A percentile compares a stretch with the other conserved stretches of the same genome.
Evolutionary conservation across 495 filamentous ascomycete genomes (phyloP).

Genomic region (Penicillium silybi): DNA sequence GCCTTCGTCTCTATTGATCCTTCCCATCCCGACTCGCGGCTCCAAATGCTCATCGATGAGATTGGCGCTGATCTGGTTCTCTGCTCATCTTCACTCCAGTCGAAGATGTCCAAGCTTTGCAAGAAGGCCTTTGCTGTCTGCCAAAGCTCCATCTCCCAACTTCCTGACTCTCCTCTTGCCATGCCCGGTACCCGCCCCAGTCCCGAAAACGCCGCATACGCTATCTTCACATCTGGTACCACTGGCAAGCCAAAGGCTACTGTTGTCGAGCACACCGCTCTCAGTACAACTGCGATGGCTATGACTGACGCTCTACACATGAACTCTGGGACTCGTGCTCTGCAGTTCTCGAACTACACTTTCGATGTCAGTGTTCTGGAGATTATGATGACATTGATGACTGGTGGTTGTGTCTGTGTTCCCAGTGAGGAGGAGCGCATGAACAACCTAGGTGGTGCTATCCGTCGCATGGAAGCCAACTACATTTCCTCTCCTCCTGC

Average conservation of each 20-base stretch:
- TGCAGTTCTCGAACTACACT: slow-evolving; percentile 67
- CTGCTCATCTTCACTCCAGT: slow-evolving; percentile 30
- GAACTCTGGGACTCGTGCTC: slow-evolving; percentile 48
- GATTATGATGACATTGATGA: slow-evolving; percentile 60
- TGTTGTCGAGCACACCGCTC: slow-evolving; percentile 40
- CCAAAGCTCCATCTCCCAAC: slow-evolving; percentile 23
- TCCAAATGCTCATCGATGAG: slow-evolving; percentile 51
- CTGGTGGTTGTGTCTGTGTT: slow-evolving; percentile 62
- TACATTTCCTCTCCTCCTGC: slow-evolving; percentile 40
- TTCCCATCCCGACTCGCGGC: slow-evolving; percentile 49
- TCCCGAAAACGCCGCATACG: slow-evolving; percentile 38
- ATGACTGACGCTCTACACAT: slow-evolving; percentile 41
- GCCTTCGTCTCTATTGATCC: slow-evolving; percentile 58
- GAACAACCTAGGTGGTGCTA: slow-evolving; percentile 42
- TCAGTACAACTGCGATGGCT: slow-evolving; percentile 31
- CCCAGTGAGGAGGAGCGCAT: slow-evolving; percentile 55
- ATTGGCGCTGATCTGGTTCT: slow-evolving; percentile 38
- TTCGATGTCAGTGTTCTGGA: slow-evolving; percentile 67
- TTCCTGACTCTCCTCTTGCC: slow-evolving; percentile 21
- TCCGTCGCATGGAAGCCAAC: slow-evolving; percentile 39
- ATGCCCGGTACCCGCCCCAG: slow-evolving; percentile 11
- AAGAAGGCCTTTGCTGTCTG: slow-evolving; percentile 28
- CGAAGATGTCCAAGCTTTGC: slow-evolving; percentile 30
- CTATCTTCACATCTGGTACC: slow-evolving; percentile 50
- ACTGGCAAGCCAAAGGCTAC: slow-evolving; percentile 51